These are phyloP conservation scores for Erysimum cheiranthoides DNA, from an alignment of 345 rosid genomes.

Conservation along the genomic window DNA sequence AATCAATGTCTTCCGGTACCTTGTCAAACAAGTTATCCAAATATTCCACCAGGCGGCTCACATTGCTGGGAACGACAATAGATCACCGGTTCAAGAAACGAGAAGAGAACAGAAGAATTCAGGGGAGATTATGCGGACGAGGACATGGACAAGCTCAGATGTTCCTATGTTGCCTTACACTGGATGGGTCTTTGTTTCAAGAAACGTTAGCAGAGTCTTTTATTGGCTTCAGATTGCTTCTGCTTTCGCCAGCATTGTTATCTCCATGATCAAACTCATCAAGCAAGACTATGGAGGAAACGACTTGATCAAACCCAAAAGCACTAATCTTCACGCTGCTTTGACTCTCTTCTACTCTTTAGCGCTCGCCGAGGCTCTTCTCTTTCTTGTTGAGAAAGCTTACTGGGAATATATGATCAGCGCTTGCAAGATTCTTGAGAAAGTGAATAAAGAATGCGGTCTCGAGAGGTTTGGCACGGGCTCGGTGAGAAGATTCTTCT, in stretches of 20 bases:
- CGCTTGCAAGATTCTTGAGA: slow-evolving; percentile 63
- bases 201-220: slow-evolving; percentile 73
- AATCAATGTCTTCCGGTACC: slow-evolving; percentile 58
- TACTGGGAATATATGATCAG: slow-evolving; percentile 81
- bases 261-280: slow-evolving; percentile 70
- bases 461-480: slow-evolving; percentile 62
- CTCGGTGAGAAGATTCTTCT: slow-evolving; percentile 78
- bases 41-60: slow-evolving; percentile 21
- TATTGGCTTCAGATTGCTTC: slow-evolving; percentile 90
- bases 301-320: slow-evolving; percentile 48
- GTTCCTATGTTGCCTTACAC: slow-evolving; percentile 85
- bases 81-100: slow-evolving; percentile 3
- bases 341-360: slow-evolving; percentile 76
- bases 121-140: slow-evolving; percentile 22
- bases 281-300: slow-evolving; percentile 69
- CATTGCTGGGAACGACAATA: neutral
- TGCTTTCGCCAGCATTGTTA: slow-evolving; percentile 69
- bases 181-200: slow-evolving; percentile 72
- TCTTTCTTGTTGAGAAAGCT: slow-evolving; percentile 80
- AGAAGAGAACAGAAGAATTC: neutral
- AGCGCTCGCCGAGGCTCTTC: slow-evolving; percentile 81
- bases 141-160: slow-evolving; percentile 77
- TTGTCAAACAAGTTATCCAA: slow-evolving; percentile 41
- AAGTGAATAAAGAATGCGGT: slow-evolving; percentile 74
- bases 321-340: slow-evolving; percentile 70